Evolutionary conservation across 2,329 filamentous ascomycete genomes (phyloP).

Genomic region (Sphaerulina vaccinii): DNA sequence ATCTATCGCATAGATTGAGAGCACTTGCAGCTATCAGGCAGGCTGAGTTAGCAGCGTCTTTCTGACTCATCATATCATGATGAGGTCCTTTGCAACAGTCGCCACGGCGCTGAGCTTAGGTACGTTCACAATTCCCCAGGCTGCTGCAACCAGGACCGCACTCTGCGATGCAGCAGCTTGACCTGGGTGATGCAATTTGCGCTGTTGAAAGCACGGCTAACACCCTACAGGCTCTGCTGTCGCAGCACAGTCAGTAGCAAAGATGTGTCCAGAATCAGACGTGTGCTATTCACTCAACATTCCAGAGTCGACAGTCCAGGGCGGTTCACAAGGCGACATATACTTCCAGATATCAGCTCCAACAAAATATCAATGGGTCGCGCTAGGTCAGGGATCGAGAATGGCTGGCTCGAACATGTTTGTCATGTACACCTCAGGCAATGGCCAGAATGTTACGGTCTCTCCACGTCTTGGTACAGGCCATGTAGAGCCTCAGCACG

Average conservation of each 20-base stretch:
- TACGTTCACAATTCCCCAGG: neutral
- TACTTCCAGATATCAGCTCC: constrained; percentile 59
- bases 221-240: constrained; percentile 1
- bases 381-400: constrained; percentile 53
- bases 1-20: neutral
- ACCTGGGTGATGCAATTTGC: neutral
- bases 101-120: constrained; percentile 15
- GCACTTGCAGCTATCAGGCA: neutral
- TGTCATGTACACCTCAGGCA: constrained; percentile 55
- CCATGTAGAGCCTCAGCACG: constrained; percentile 44
- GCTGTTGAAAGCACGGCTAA: neutral
- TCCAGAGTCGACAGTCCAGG: constrained; percentile 51
- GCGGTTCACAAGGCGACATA: constrained; percentile 52
- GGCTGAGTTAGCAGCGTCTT: neutral
- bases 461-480: constrained; percentile 53
- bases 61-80: constrained; percentile 1
- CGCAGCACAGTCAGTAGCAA: constrained; percentile 25
- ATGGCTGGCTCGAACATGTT: constrained; percentile 61
- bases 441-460: constrained; percentile 56
- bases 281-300: constrained; percentile 56
- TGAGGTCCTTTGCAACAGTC: constrained; percentile 8
- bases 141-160: neutral
- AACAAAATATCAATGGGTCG: constrained; percentile 54
- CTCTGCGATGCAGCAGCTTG: neutral
- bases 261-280: constrained; percentile 27